Conservation (phyloP, 2,329 filamentous ascomycete species). For the Aspergillus arachidicola region DNA sequence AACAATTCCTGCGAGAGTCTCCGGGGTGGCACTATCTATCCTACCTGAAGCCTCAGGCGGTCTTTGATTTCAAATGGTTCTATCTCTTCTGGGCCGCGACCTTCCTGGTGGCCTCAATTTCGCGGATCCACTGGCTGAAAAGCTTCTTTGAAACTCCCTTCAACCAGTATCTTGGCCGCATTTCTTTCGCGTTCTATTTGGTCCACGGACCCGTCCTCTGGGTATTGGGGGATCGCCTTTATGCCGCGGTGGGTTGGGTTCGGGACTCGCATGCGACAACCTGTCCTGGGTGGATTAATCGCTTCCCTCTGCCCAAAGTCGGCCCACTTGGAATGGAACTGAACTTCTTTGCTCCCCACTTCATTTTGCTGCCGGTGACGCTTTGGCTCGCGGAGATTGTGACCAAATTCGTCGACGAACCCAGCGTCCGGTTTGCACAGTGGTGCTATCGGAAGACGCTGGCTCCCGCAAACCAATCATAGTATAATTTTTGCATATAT, state of each 20-base stretch:
- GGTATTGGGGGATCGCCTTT: conserved; percentile 64
- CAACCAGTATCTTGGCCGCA: conserved; percentile 63
- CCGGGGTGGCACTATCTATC: conserved; percentile 65
- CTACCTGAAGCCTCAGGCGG: conserved; percentile 65
- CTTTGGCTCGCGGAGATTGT: conserved; percentile 61
- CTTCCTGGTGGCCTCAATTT: conserved; percentile 58
- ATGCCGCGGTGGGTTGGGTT: conserved; percentile 61
- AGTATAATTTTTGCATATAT: not conserved
- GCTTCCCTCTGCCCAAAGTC: conserved; percentile 55
- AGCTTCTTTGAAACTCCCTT: conserved; percentile 61
- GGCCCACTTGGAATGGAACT: conserved; percentile 65
- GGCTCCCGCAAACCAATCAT: conserved; percentile 4
- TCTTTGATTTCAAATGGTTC: conserved; percentile 70
- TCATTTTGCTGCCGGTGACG: conserved; percentile 63
- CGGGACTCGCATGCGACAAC: conserved; percentile 53
- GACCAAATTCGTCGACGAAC: conserved; percentile 61
- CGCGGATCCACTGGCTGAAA: conserved; percentile 61
- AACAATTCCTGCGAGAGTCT: conserved; percentile 54
- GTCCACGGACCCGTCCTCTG: conserved; percentile 65
- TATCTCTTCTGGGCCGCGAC: conserved; percentile 64
- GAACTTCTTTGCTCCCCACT: conserved; percentile 61
- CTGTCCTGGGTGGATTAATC: conserved; percentile 60
- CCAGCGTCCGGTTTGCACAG: conserved; percentile 59
- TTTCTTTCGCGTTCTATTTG: conserved; percentile 66
- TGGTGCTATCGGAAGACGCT: conserved; percentile 58